These are phyloP conservation scores for Neckera pumila DNA, from an alignment of 225 moss, liverwort and hornwort genomes.

Conservation along the genomic window DNA sequence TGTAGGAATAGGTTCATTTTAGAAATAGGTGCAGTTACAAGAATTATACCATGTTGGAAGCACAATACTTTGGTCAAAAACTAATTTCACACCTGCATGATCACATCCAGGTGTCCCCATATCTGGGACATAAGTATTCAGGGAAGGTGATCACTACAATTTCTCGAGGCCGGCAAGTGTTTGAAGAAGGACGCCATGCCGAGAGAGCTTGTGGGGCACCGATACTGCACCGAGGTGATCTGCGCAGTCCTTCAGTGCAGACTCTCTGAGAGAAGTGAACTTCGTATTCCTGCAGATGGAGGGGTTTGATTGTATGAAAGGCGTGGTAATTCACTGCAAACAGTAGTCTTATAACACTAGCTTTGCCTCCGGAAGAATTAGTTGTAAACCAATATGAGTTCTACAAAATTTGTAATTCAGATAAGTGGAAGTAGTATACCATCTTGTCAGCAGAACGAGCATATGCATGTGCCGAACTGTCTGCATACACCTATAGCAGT, in stretches of 20 bases:
- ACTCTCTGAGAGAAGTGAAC: neutral
- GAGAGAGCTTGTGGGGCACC: slow-evolving; percentile 52
- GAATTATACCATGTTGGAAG: neutral
- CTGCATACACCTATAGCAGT: neutral
- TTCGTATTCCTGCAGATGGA: neutral
- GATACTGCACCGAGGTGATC: neutral
- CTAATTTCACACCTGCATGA: neutral
- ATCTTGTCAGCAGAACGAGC: neutral
- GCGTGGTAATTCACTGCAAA: neutral
- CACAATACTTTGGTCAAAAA: neutral
- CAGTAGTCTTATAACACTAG: neutral
- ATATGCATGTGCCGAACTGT: neutral
- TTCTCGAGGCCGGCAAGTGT: slow-evolving; percentile 74
- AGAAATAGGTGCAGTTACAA: neutral
- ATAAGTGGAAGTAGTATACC: neutral
- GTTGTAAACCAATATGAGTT: neutral
- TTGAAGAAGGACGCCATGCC: slow-evolving; percentile 57
- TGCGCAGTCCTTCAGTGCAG: neutral
- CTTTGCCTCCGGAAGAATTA: neutral
- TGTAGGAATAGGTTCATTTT: neutral
- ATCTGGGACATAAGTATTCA: slow-evolving; percentile 51
- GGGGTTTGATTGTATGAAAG: neutral
- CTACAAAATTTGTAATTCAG: neutral
- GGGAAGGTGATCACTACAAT: slow-evolving; percentile 73
- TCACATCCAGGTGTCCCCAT: slow-evolving; percentile 51